A percentile compares a stretch with the other conserved stretches of the same genome.
phyloP scores from a whole-genome alignment of 169 alveolate species.

The Plasmodium cynomolgi region DNA sequence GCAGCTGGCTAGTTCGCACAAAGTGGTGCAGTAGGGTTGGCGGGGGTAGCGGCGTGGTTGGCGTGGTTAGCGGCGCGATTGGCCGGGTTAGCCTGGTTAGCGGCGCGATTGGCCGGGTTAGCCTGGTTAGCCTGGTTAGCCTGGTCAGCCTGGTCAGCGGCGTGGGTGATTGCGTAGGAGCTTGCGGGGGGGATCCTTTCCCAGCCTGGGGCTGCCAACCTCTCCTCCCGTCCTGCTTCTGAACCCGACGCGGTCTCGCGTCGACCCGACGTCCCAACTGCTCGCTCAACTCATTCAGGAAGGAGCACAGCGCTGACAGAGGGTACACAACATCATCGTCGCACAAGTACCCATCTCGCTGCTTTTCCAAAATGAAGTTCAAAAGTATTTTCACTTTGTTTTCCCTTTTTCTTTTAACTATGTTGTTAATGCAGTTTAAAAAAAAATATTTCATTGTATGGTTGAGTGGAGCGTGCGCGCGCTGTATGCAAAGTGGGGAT shows the following conservation, averaged over 20 bases:
- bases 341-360: not conserved
- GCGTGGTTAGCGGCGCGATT: too few species aligned
- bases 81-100: too few species aligned
- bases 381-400: constrained; percentile 25
- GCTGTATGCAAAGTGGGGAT: not conserved
- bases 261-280: not conserved
- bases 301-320: constrained; percentile 6
- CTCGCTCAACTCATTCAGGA: not conserved
- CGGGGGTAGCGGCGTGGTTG: not conserved
- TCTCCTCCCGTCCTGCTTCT: not conserved
- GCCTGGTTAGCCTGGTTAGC: too few species aligned
- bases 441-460: constrained; percentile 13
- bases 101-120: too few species aligned
- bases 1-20: not conserved
- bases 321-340: constrained; percentile 29
- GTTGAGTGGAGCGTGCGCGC: not conserved
- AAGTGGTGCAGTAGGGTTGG: not conserved
- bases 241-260: not conserved
- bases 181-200: not conserved
- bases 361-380: not conserved
- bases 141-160: too few species aligned
- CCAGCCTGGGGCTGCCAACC: not conserved
- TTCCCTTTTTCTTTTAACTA: constrained; percentile 13
- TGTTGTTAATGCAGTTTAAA: not conserved
- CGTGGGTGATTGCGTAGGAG: not conserved